Conservation (phyloP, 352 stramenopile species). For the Thalassiosira pacifica region DNA sequence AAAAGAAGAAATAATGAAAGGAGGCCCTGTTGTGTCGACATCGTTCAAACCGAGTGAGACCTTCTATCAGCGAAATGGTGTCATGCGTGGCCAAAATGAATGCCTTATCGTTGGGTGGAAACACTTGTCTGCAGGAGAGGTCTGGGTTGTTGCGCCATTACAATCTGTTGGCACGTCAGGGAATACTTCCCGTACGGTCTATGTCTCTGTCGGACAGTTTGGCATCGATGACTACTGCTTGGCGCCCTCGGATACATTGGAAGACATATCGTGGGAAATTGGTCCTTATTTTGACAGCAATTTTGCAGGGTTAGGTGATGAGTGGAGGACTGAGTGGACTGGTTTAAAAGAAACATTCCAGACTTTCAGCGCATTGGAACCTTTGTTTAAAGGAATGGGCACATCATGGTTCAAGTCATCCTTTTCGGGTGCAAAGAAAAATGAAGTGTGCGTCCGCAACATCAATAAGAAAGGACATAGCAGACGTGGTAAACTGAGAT, state of each 20-base stretch:
- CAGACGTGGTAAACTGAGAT: constrained; percentile 12
- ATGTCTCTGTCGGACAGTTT: constrained; percentile 31
- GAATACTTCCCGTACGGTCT: neutral
- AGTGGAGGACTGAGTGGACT: neutral
- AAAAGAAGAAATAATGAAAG: constrained; percentile 37
- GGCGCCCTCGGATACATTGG: constrained; percentile 22
- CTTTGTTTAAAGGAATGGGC: constrained; percentile 6
- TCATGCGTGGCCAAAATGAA: neutral
- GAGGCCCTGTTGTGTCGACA: constrained; percentile 34
- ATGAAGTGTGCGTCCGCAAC: constrained; percentile 2
- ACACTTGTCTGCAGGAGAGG: neutral
- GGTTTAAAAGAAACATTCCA: neutral
- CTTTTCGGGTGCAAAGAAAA: neutral
- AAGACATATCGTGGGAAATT: constrained; percentile 13
- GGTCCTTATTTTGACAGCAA: neutral
- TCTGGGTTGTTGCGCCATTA: constrained; percentile 25
- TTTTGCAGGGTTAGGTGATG: neutral
- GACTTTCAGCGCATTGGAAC: constrained; percentile 5
- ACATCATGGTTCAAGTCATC: neutral
- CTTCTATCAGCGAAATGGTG: constrained; percentile 1
- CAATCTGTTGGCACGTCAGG: neutral
- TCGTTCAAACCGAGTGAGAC: constrained; percentile 23
- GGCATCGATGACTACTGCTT: constrained; percentile 28
- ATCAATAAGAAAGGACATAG: constrained; percentile 20
- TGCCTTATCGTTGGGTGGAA: constrained; percentile 36